Percentiles rank a stretch among this genome's conserved stretches.
These are phyloP conservation scores for Kodamaea sp. DNA, from an alignment of 1,139 yeast genomes.

Conservation along the genomic window DNA sequence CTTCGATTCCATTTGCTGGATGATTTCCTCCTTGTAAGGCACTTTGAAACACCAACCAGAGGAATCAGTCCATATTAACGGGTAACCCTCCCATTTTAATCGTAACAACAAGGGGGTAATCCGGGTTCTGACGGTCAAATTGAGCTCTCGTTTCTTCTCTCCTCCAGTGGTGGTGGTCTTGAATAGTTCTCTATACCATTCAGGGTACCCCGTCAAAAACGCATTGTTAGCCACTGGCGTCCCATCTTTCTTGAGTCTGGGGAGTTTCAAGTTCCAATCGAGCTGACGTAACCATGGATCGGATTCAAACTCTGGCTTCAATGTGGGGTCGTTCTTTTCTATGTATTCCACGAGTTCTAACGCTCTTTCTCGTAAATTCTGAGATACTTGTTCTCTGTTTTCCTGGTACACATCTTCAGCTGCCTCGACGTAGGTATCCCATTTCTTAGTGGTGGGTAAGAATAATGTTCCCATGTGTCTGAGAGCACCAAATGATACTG, in stretches of 20 bases:
- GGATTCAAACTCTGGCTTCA: conserved; percentile 31
- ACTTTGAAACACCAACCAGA: conserved; percentile 91
- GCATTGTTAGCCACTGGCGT: conserved; percentile 74
- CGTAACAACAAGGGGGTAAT: conserved; percentile 74
- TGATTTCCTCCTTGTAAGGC: conserved; percentile 35
- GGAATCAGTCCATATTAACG: conserved; percentile 75
- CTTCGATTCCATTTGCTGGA: conserved; percentile 43
- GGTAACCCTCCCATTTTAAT: conserved; percentile 83
- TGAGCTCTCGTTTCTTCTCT: conserved; percentile 39
- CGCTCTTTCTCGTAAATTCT: conserved; percentile 61
- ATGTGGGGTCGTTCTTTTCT: conserved; percentile 22
- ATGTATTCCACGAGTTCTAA: conserved; percentile 51
- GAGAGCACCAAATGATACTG: conserved; percentile 90
- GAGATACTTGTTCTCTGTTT: conserved; percentile 57
- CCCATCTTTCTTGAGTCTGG: conserved; percentile 68
- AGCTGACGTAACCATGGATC: conserved; percentile 93
- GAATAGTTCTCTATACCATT: conserved; percentile 84
- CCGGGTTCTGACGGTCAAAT: conserved; percentile 71
- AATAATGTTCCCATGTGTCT: conserved; percentile 74
- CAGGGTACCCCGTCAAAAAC: conserved; percentile 86
- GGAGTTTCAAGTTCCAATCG: conserved; percentile 76
- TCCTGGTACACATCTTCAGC: conserved; percentile 71
- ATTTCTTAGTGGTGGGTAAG: conserved; percentile 72
- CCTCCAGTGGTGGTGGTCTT: conserved; percentile 36
- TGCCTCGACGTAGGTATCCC: conserved; percentile 70